Conservation (phyloP, 345 rosid species). For the Citrus reticulata region DNA sequence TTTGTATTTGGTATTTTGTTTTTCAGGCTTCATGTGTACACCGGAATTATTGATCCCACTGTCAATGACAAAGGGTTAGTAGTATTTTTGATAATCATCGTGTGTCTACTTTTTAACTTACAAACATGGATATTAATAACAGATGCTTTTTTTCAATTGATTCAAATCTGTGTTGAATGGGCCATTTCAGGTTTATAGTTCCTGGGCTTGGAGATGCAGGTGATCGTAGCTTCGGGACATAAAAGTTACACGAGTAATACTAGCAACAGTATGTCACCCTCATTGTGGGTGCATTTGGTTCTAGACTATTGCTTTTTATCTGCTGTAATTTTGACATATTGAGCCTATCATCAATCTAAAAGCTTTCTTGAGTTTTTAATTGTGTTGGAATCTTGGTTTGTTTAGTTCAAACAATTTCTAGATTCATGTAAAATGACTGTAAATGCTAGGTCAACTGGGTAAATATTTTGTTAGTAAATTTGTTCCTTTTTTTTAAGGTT, state of each 20-base stretch:
- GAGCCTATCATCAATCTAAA: constrained; percentile 5
- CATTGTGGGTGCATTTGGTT: not conserved
- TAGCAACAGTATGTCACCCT: not conserved
- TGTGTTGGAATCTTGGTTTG: not conserved
- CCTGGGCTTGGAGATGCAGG: constrained; percentile 99
- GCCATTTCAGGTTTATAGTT: constrained; percentile 57
- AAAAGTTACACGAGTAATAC: not conserved
- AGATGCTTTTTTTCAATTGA: not conserved
- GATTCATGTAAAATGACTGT: too few relatives aligned
- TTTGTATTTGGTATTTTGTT: constrained; percentile 9
- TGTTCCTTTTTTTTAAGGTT: fast-evolving
- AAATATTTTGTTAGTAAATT: too few relatives aligned
- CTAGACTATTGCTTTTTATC: not conserved
- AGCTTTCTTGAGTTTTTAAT: not conserved
- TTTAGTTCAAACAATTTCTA: not conserved
- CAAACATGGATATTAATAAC: not conserved
- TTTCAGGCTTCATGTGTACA: constrained; percentile 84
- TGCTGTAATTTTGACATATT: constrained; percentile 24
- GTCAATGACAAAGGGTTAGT: constrained; percentile 83
- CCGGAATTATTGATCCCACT: constrained; percentile 84
- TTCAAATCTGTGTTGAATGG: not conserved
- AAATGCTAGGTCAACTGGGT: too few relatives aligned
- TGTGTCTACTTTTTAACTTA: not conserved
- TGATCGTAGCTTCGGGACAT: constrained; percentile 88
- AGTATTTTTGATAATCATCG: constrained; percentile 5